phyloP scores from a whole-genome alignment of 371 early-diverging fungal species.

The Lichtheimia corymbifera region DNA sequence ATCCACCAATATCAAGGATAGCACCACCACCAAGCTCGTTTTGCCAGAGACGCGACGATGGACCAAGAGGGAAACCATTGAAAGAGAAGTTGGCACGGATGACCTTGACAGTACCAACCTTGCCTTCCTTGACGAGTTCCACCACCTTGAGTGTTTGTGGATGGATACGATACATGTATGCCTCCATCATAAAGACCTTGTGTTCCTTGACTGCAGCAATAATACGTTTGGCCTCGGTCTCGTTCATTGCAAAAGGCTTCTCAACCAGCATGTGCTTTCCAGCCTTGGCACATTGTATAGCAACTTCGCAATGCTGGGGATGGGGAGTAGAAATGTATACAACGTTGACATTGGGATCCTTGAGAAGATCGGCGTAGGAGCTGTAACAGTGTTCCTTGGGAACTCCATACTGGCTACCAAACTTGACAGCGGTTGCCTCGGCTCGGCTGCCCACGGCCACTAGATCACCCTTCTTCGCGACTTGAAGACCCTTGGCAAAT shows the following conservation, averaged over 20 bases:
- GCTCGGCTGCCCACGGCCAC: slow-evolving; percentile 50
- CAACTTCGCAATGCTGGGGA: slow-evolving; percentile 44
- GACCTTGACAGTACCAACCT: slow-evolving; percentile 40
- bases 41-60: slow-evolving; percentile 42
- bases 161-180: slow-evolving; percentile 55
- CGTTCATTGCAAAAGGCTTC: slow-evolving; percentile 54
- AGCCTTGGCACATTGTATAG: slow-evolving; percentile 29
- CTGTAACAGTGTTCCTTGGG: slow-evolving; percentile 24
- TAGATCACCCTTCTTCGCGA: slow-evolving; percentile 26
- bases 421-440: slow-evolving; percentile 25
- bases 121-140: slow-evolving; percentile 29
- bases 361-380: slow-evolving; percentile 35
- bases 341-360: slow-evolving; percentile 37
- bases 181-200: slow-evolving; percentile 48
- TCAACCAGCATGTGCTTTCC: slow-evolving; percentile 53
- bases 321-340: slow-evolving; percentile 54
- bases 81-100: slow-evolving; percentile 42
- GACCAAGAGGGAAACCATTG: slow-evolving; percentile 36
- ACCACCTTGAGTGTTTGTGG: slow-evolving; percentile 41
- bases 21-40: slow-evolving; percentile 52
- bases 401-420: slow-evolving; percentile 33
- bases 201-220: slow-evolving; percentile 30
- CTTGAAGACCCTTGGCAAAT: slow-evolving; percentile 40
- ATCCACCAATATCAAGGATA: slow-evolving; percentile 52
- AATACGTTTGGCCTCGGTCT: slow-evolving; percentile 32